Percentiles rank a stretch among this genome's conserved stretches.
phyloP scores from a whole-genome alignment of 768 basidiomycete species.

The Boletus rubescentipes region DNA sequence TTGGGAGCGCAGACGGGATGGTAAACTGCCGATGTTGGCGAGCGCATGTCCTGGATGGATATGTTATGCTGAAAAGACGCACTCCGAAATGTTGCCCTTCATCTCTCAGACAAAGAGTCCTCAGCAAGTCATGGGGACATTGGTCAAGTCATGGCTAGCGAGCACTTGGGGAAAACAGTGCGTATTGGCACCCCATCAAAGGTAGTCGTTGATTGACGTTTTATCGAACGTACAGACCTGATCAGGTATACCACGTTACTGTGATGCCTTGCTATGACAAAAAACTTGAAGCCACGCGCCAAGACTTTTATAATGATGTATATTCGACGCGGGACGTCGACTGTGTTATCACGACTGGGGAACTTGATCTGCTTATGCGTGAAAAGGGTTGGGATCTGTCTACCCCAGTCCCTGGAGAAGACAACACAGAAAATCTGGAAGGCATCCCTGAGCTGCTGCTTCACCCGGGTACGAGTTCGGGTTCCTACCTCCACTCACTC shows the following conservation, averaged over 20 bases:
- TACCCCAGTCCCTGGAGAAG: constrained; percentile 52
- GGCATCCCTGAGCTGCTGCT: constrained; percentile 68
- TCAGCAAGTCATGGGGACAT: constrained; percentile 89
- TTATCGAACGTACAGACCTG: constrained; percentile 50
- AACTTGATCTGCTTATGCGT: constrained; percentile 80
- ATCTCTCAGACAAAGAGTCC: constrained; percentile 88
- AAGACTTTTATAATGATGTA: constrained; percentile 83
- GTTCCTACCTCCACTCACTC: constrained; percentile 86
- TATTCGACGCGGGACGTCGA: constrained; percentile 92
- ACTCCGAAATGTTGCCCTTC: constrained; percentile 89
- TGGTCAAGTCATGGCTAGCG: constrained; percentile 90
- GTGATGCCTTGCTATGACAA: constrained; percentile 99
- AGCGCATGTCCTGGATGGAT: constrained; percentile 99
- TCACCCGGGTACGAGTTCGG: constrained; percentile 86
- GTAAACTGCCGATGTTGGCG: constrained; percentile 80
- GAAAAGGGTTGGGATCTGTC: constrained; percentile 82
- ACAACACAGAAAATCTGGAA: constrained; percentile 15
- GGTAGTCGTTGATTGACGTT: constrained; percentile 3
- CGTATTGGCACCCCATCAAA: constrained; percentile 31
- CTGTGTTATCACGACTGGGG: constrained; percentile 96
- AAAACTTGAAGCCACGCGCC: constrained; percentile 94
- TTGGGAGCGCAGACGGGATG: constrained; percentile 56
- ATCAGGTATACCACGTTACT: constrained; percentile 91
- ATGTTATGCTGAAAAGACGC: constrained; percentile 98
- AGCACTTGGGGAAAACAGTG: constrained; percentile 65